Base-by-base conservation (phyloP, 2,329 filamentous ascomycete genomes). In the Salinomyces thailandicus region DNA sequence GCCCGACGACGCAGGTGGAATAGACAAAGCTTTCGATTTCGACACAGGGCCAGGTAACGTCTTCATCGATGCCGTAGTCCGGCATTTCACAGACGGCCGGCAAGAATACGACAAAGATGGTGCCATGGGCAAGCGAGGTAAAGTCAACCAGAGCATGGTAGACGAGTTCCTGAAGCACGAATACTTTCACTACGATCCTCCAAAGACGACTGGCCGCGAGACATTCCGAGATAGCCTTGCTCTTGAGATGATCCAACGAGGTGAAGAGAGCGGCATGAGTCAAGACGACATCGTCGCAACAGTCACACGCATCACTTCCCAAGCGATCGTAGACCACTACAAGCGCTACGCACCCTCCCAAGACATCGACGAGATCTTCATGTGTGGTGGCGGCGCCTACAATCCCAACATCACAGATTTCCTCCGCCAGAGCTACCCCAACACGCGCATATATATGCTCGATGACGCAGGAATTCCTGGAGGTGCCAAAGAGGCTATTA, bases 131-230 rank as follows among this genome's bases (percentile, higher is more conserved):
- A 38, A 42, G 28, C 36, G 41, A 16, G 54, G 54, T 16, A 50
- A 33, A 7, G 49, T 58, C 6, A 38, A 55, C 32, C 54, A 58
- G 34, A 36, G 43, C 8, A 7, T 57, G n/a, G 54, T 57, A 5
- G 50, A 58, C 34, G 42, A 52, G 12, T 51, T 57, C 38, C 42
- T 57, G 9, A 30, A 33, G 18, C 42, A 68, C 46, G 57, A 64
- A 16, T 78, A 76, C 58, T 72, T 75, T 47, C 48, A 50, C 2
- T 57, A 62, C 5, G 59, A 66, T 2, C 68, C 68, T 4, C 71
- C 73, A 3, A 72, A 76, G 51, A 75, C 68, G 1, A 77, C 73
- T 0, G 72, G 72, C 4, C 64, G 71, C 14, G 74, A 78, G 50
- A 69, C 73, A 13, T 77, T 77, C 57, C 63, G 72, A 27, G 71